Percentiles rank a stretch among this genome's conserved stretches.
These are phyloP conservation scores for Hypoxylon sp. DNA, from an alignment of 2,329 filamentous ascomycete species.

Conservation along the genomic window DNA sequence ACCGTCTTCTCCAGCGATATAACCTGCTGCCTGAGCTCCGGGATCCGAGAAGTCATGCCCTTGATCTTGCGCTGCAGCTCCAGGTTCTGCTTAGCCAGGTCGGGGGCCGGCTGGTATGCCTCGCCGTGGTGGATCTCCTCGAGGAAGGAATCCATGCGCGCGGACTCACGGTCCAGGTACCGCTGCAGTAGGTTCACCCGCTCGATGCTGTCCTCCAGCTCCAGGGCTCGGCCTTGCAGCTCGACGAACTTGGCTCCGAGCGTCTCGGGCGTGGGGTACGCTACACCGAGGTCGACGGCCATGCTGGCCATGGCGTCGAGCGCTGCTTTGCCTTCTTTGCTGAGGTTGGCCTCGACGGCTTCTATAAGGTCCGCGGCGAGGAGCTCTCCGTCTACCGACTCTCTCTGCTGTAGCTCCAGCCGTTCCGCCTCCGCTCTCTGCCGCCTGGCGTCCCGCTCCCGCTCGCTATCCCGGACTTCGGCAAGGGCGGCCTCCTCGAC, in stretches of 20 bases:
- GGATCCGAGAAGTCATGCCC: slow-evolving; percentile 72
- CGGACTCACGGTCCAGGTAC: slow-evolving; percentile 66
- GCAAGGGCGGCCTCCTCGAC: slow-evolving; percentile 71
- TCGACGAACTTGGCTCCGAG: slow-evolving; percentile 67
- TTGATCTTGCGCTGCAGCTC: slow-evolving; percentile 80
- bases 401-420: not conserved
- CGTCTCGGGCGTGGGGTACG: slow-evolving; percentile 61
- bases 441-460: slow-evolving; percentile 51
- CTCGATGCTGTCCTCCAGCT: slow-evolving; percentile 67
- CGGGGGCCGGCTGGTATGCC: slow-evolving; percentile 65
- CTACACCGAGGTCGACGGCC: slow-evolving; percentile 63
- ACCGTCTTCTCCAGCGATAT: slow-evolving; percentile 55
- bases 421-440: slow-evolving; percentile 37
- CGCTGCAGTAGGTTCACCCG: slow-evolving; percentile 68
- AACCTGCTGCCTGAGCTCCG: slow-evolving; percentile 72
- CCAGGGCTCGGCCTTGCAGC: slow-evolving; percentile 66
- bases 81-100: slow-evolving; percentile 76
- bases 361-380: slow-evolving; percentile 61
- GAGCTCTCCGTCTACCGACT: slow-evolving; percentile 39
- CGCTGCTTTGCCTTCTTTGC: slow-evolving; percentile 65
- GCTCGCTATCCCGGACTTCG: slow-evolving; percentile 57
- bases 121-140: slow-evolving; percentile 57
- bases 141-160: slow-evolving; percentile 56
- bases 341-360: slow-evolving; percentile 67
- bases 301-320: slow-evolving; percentile 70